Base-by-base conservation (phyloP, 441 rosid species). In the Sinapis alba region DNA sequence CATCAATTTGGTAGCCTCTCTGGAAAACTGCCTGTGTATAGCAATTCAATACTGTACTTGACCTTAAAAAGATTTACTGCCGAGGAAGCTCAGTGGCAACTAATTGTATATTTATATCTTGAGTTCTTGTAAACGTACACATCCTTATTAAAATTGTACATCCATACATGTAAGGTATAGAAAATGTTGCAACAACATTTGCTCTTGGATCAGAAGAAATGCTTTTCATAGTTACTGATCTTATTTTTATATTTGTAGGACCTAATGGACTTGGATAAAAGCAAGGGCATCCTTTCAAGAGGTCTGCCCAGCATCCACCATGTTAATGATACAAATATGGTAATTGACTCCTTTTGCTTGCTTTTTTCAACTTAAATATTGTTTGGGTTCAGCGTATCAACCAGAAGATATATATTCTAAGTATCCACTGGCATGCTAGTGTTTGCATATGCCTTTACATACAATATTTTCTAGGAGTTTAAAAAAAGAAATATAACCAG, bases 231-330 rank as follows among this genome's bases (percentile, higher is more conserved):
- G 3, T 30, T 59, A 50, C 77, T 30, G 45, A 47, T 71, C 16
- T 65, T 60, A 36, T 50, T 59, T 41, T 11, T n/a, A 12, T 77
- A 51, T 69, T 79, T 62, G 28, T 77, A 96, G 99, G 99, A 91
- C 57, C 82, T 96, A 79, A 93, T 96, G 97, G 83, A 81, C 68
- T 84, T 96, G 83, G 97, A 93, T 72, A 87, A 89, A 85, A 85
- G 81, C 24, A 87, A 90, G 75, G 82, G 86, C 79, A 85, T 90
- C 78, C 90, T 90, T 75, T 87, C 92, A 63, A 91, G 97, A 85
- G 75, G 94, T 62, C 83, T 74, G 51, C 94, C 97, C 21, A 86
- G 82, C 74, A 74, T 90, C 80, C 97, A 96, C 82, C 97, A 88
- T 71, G 91, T 90, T 56, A 84, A 89, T 66, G 97, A 96, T 65